Evolutionary conservation across 2,329 filamentous ascomycete genomes (phyloP), one percentile per base, ranked within the genome.

Genomic region (Fonsecaea multimorphosa): DNA sequence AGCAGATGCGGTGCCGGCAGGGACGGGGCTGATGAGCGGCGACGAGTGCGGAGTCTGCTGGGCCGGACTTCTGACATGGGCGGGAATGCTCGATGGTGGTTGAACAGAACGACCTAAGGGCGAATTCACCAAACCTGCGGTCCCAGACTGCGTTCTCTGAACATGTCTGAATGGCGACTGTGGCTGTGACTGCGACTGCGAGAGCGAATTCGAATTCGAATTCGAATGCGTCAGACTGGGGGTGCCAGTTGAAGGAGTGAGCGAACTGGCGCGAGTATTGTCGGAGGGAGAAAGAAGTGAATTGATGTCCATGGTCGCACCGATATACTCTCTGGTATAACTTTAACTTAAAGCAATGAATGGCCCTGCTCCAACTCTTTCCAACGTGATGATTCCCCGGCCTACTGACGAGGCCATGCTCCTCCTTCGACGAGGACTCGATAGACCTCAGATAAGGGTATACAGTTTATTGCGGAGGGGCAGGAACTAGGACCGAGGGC

Each of bases 31-130:
- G 57, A 73, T 74, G 29, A 75, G 70, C 6, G 78, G 74, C 29
- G 78, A 77, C 1, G 79, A 78, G 8, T 78, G 72, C 46, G 80
- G 76, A 31, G 75, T 72, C 58, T 76, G 68, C 22, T 76, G 76
- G n/a, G 74, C 69, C 7, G 78, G 75, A 38, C 76, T 76, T 32
- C 77, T 75, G 36, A 80, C 76, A 66, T 81, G 79, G 57, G 71
- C 67, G 24, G 74, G 71, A 24, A 74, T 65, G 14, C 66, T 67
- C 38, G 73, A 69, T 2, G 71, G 68, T 19, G 73, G 69, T n/a
- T 73, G 72, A n/a, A 71, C 67, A n/a, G 70, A 61, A 55, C 79
- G 77, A 51, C 79, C 77, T 34, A 81, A 74, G 44, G 80, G 79
- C 5, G 80, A 81, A 12, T 77, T 78, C 34, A 74, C 76, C 71